Base-by-base conservation (phyloP, 148 eudicot species). In the Limonium bicolor region DNA sequence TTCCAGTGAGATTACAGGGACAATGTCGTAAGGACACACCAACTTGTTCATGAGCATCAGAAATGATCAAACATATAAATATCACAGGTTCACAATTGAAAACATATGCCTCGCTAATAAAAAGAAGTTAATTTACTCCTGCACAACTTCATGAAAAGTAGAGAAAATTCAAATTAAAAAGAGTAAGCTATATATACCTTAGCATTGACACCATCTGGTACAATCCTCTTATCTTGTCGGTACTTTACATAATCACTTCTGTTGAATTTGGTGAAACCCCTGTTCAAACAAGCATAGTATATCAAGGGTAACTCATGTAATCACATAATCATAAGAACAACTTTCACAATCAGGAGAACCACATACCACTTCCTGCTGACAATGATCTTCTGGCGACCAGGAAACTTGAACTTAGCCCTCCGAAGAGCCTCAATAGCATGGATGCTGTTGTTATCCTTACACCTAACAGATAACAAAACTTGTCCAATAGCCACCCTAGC, bases 401-500 rank as follows among this genome's bases (percentile, higher is more conserved):
- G 78, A 39, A 72, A 72, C 67, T 72, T 72, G 56, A 71, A 71
- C 55, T 71, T 71, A 11, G 76, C 76, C 39, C 76, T 67, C 39
- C 76, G 76, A 36, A 71, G 53, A 18, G 77, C 72, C 58, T 71
- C 77, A 31, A 66, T 72, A 2, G 77, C 77, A 62, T 71, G 59
- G 0, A 21, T 48, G 27, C 78, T 56, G 53, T 72, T 72, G 5
- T 33, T 20, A 32, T 72, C 78, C 29, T 71, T 72, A 57, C 72
- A 67, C 20, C 77, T 66, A 2, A 74, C 80, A 39, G 80, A 74
- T 3, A 74, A 66, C 5, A 74, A 67, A 11, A 74, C 80, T 49
- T 74, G 80, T 1, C 80, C 80, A 46, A 74, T 74, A 21, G 72
- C 71, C 13, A 74, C 80, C 20, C 80, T 63, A 12, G 80, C 80